Percentiles rank a stretch among this genome's conserved stretches.
These are phyloP conservation scores for Quercus wislizeni DNA, from an alignment of 306 rosid species.

Conservation along the genomic window DNA sequence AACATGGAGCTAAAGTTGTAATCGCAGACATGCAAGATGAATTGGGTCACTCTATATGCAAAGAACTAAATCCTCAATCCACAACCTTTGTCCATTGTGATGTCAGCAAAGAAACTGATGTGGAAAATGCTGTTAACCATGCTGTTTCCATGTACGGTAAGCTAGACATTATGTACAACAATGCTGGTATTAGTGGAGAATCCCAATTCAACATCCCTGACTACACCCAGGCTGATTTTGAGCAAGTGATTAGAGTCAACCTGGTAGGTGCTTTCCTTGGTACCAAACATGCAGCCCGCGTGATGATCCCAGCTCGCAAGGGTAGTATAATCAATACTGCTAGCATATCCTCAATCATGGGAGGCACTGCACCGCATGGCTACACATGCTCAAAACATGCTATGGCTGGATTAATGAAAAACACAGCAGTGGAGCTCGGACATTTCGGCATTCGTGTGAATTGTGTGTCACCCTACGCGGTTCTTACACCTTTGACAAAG, in stretches of 20 bases:
- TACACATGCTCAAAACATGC: conserved; percentile 47
- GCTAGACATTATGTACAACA: conserved; percentile 60
- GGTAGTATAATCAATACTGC: conserved; percentile 44
- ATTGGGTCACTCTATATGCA: no score
- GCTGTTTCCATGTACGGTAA: conserved; percentile 35
- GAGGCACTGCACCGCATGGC: conserved; percentile 34
- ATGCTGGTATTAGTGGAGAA: conserved; percentile 24
- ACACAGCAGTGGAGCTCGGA: neutral
- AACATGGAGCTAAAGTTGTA: no score
- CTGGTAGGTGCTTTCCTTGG: conserved; percentile 36
- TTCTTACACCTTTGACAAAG: conserved; percentile 33
- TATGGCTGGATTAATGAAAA: conserved; percentile 34
- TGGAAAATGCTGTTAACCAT: conserved; percentile 24
- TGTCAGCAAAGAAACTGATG: conserved; percentile 32
- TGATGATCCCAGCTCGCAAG: neutral
- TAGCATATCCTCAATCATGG: conserved; percentile 21
- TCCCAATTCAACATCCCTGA: conserved; percentile 17
- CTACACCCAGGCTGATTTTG: conserved; percentile 22
- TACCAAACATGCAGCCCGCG: conserved; percentile 42
- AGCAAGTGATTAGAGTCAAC: conserved; percentile 37
- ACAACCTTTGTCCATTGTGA: conserved; percentile 40
- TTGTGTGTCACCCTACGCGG: conserved; percentile 36
- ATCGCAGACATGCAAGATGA: no score
- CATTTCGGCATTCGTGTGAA: conserved; percentile 50
- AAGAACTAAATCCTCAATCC: no score